Evolutionary conservation across 225 moss, liverwort and hornwort genomes (phyloP).

Genomic region (Straminergon stramineum): DNA sequence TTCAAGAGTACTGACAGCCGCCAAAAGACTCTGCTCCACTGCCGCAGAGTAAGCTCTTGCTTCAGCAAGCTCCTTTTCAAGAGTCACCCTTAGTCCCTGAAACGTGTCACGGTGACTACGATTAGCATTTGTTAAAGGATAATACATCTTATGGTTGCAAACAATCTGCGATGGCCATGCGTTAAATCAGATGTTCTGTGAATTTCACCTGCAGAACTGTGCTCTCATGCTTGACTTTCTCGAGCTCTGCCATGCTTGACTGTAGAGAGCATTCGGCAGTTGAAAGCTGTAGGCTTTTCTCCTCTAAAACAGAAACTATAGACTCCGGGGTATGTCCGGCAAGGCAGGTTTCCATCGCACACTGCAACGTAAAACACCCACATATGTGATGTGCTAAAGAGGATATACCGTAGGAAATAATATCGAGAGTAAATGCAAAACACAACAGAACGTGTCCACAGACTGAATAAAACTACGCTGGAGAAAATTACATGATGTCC

Average conservation of each 20-base stretch:
- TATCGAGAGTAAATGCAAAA: neutral
- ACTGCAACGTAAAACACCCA: conserved; percentile 6
- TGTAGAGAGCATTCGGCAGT: conserved; percentile 17
- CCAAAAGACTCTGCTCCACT: conserved; percentile 26
- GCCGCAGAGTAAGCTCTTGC: conserved; percentile 18
- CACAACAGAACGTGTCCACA: neutral
- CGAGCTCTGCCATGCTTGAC: conserved; percentile 8
- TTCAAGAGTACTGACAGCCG: conserved; percentile 24
- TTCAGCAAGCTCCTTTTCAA: conserved; percentile 27
- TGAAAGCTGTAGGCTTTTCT: conserved; percentile 26
- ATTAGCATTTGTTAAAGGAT: neutral
- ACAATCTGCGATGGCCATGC: neutral
- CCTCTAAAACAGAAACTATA: conserved; percentile 6
- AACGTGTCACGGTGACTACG: neutral
- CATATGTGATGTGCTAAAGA: neutral
- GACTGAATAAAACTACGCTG: neutral
- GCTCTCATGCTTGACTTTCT: conserved; percentile 16
- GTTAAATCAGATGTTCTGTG: neutral
- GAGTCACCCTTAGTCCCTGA: conserved; percentile 19
- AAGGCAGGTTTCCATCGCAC: conserved; percentile 28
- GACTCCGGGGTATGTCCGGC: conserved; percentile 18
- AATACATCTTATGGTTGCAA: neutral
- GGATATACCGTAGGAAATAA: neutral
- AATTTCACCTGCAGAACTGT: conserved; percentile 21
- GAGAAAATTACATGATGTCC: neutral